These are phyloP conservation scores for Hypomontagnella monticulosa DNA, from an alignment of 495 filamentous ascomycete species.

Conservation along the genomic window DNA sequence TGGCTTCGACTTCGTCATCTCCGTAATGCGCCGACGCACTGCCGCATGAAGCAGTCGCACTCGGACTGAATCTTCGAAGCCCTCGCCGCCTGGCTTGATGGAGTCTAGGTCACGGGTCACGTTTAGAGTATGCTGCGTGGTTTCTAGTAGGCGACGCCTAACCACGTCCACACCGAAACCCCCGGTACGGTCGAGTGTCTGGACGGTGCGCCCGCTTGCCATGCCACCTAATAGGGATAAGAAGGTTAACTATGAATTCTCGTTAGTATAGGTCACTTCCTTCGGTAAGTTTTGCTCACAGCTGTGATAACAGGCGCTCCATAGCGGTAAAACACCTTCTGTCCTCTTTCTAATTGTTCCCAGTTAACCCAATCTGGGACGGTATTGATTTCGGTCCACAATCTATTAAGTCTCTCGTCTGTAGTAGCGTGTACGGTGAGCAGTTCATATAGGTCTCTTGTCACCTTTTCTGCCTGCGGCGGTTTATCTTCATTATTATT, in stretches of 20 bases:
- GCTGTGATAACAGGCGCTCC: slow-evolving; percentile 68
- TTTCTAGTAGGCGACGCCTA: slow-evolving; percentile 75
- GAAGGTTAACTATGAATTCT: slow-evolving; percentile 62
- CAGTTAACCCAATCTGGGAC: slow-evolving; percentile 85
- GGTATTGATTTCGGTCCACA: slow-evolving; percentile 76
- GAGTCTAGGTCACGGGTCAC: slow-evolving; percentile 71
- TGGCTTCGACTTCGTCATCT: slow-evolving; percentile 61
- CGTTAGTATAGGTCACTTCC: neutral
- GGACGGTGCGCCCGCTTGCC: slow-evolving; percentile 70
- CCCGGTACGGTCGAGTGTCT: slow-evolving; percentile 80
- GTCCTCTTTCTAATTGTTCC: slow-evolving; percentile 76
- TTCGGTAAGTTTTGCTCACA: slow-evolving; percentile 27
- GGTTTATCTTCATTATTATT: slow-evolving; percentile 6
- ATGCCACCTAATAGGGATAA: slow-evolving; percentile 73
- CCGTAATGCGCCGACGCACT: slow-evolving; percentile 72
- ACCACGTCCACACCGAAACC: slow-evolving; percentile 78
- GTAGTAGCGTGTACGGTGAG: slow-evolving; percentile 65
- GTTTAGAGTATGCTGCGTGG: slow-evolving; percentile 78
- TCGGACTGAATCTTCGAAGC: slow-evolving; percentile 73
- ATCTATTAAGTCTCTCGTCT: slow-evolving; percentile 64
- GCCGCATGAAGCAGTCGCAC: slow-evolving; percentile 79
- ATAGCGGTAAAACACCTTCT: slow-evolving; percentile 78
- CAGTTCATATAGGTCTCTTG: slow-evolving; percentile 69
- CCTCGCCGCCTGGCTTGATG: slow-evolving; percentile 74
- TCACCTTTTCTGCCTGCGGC: slow-evolving; percentile 33